A percentile compares a stretch with the other conserved stretches of the same genome.
Conservation (phyloP, 805 yeast species). For the Spathaspora hagerdaliae region DNA sequence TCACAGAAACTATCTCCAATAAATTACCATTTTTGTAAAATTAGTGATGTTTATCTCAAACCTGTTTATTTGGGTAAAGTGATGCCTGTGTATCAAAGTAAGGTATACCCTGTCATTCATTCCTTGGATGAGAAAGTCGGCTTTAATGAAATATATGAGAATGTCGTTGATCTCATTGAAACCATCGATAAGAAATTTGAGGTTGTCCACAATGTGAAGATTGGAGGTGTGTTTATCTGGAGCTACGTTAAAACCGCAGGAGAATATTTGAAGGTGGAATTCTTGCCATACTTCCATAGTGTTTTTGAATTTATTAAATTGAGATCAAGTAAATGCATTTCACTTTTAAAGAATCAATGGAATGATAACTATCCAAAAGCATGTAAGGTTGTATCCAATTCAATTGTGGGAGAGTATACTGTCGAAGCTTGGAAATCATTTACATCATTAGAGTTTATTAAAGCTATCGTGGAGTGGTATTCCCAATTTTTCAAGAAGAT, state of each 20-base stretch:
- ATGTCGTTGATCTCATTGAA: background rate
- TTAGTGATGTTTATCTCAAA: constrained; percentile 2
- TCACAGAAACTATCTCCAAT: constrained; percentile 2
- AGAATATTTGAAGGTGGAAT: background rate
- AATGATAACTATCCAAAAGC: background rate
- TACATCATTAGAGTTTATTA: constrained; percentile 1
- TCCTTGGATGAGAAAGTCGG: background rate
- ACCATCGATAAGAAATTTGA: constrained; percentile 1
- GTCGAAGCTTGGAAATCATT: background rate
- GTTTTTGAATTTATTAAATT: background rate
- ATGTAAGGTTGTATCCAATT: background rate
- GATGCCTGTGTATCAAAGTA: constrained; percentile 4
- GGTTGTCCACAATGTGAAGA: background rate
- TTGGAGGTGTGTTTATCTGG: background rate
- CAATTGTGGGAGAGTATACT: background rate
- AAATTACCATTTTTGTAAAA: constrained; percentile 7
- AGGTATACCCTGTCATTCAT: background rate
- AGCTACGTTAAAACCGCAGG: background rate
- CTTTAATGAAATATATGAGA: background rate
- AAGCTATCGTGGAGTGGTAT: background rate
- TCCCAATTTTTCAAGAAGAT: constrained; percentile 4
- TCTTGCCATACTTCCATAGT: background rate
- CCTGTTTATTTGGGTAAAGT: constrained; percentile 3
- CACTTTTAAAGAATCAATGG: background rate
- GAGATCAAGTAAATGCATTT: background rate